Percentiles rank a stretch among this genome's conserved stretches.
Evolutionary conservation across 139 green algal species (phyloP).

Genomic region (Chlamydomonas schloesseri): DNA sequence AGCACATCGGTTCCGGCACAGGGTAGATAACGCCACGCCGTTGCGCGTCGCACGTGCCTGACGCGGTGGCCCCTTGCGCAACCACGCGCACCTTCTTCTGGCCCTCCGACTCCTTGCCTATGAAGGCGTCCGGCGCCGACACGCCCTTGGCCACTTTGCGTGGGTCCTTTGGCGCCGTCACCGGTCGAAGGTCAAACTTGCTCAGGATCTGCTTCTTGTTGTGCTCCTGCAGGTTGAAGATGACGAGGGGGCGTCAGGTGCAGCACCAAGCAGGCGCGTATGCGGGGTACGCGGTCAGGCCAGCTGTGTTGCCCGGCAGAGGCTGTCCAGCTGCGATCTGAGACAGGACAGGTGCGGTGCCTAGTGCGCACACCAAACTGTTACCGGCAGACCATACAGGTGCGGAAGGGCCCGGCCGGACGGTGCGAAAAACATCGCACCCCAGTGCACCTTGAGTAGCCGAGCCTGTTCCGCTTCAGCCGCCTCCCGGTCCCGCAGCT

Average conservation of each 20-base stretch:
- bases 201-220: conserved; percentile 31
- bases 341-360: too few relatives aligned
- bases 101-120: neutral
- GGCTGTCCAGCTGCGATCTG: too few relatives aligned
- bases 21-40: too few relatives aligned
- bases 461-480: conserved; percentile 6
- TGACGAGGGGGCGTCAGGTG: too few relatives aligned
- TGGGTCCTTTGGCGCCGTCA: neutral
- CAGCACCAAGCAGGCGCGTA: too few relatives aligned
- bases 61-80: neutral
- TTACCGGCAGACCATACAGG: too few relatives aligned
- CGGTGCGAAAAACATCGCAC: neutral
- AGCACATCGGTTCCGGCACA: neutral
- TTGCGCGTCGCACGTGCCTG: too few relatives aligned
- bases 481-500: neutral
- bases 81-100: conserved; percentile 8
- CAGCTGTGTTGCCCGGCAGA: too few relatives aligned
- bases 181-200: conserved; percentile 50
- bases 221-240: neutral
- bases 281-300: too few relatives aligned
- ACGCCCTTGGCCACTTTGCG: neutral
- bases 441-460: neutral
- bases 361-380: too few relatives aligned
- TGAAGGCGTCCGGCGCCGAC: neutral
- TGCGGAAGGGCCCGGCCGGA: too few relatives aligned